phyloP scores from a whole-genome alignment of 1,284 basidiomycete species.

The Heterobasidion occidentale region DNA sequence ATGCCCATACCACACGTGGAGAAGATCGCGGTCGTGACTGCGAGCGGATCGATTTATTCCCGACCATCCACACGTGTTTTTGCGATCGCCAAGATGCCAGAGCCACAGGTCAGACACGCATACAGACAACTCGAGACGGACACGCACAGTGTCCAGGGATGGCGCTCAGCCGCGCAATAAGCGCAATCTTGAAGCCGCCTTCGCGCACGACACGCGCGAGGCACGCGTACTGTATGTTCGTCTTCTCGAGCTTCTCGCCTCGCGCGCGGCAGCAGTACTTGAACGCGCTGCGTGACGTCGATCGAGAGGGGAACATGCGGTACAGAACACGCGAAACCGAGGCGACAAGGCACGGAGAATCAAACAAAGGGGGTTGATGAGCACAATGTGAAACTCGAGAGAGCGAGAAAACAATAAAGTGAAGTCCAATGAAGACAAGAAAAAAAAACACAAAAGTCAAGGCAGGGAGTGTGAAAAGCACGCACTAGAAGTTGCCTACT shows the following conservation, averaged over 20 bases:
- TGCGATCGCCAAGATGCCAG: too few relatives aligned
- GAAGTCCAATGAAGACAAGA: neutral
- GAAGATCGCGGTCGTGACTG: slow-evolving; percentile 56
- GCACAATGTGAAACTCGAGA: too few relatives aligned
- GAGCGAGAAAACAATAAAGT: too few relatives aligned
- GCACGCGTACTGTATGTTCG: slow-evolving; percentile 51
- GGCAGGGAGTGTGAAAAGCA: neutral
- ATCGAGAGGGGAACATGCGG: neutral
- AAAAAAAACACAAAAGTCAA: slow-evolving; percentile 6
- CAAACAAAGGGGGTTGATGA: too few relatives aligned
- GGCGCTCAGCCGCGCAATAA: slow-evolving; percentile 51
- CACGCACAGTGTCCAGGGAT: slow-evolving; percentile 54
- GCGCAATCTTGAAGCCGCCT: slow-evolving; percentile 59
- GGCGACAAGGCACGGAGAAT: too few relatives aligned
- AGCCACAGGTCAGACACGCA: neutral
- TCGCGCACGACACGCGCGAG: slow-evolving; percentile 56
- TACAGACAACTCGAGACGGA: neutral
- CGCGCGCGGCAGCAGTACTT: slow-evolving; percentile 34
- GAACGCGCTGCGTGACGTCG: slow-evolving; percentile 30
- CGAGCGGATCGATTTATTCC: neutral
- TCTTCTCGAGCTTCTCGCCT: slow-evolving; percentile 50
- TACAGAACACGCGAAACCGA: neutral
- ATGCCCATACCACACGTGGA: slow-evolving; percentile 61
- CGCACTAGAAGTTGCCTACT: slow-evolving; percentile 43
- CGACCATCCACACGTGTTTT: too few relatives aligned